Base-by-base conservation (phyloP, 2,329 filamentous ascomycete species). In the Amauroascus niger region DNA sequence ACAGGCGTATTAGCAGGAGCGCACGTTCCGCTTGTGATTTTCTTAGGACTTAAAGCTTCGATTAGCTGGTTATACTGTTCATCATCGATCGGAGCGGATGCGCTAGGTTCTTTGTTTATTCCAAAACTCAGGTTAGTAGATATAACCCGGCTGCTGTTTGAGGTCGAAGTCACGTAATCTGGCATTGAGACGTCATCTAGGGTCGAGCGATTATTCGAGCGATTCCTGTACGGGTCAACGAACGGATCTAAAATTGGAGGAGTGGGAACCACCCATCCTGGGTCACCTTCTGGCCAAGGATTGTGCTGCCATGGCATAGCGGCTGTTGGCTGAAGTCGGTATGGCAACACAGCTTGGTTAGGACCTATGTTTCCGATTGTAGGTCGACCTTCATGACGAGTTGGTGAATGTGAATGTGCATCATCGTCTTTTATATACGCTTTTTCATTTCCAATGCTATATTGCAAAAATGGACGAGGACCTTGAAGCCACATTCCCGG, bases 331-430 rank as follows among this genome's bases (percentile, higher is more conserved):
- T 69, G 68, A 16, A 62, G 59, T 35, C 65, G 62, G 44, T 65
- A 63, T 11, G 60, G 56, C 26, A 30, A 59, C 18, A 57, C 39
- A 16, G 62, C 54, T n/a, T 59, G 61, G 20, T 52, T 57, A 52
- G 55, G 57, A 47, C 64, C 61, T 51, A 55, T 59, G 20, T 53
- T 53, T 7, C 37, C 32, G 54, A 56, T 56, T 44, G 53, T 50
- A 22, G 52, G 55, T 48, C 60, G 63, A 49, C 46, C 52, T 14
- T 64, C 63, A 52, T 65, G 60, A 52, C 70, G 70, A 20, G 76
- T 75, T 18, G 82, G 83, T 0, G 83, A 85, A 61, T 86, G 82
- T 1, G 78, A 71, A 63, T 86, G 83, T 6, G 74, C 73, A n/a
- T 82, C 78, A 1, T 74, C 66, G 2, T 70, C 68, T 41, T 76